Evolutionary conservation across 2,329 filamentous ascomycete genomes (phyloP), one percentile per base, ranked within the genome.

Genomic region (Pestalotiopsis sp.): DNA sequence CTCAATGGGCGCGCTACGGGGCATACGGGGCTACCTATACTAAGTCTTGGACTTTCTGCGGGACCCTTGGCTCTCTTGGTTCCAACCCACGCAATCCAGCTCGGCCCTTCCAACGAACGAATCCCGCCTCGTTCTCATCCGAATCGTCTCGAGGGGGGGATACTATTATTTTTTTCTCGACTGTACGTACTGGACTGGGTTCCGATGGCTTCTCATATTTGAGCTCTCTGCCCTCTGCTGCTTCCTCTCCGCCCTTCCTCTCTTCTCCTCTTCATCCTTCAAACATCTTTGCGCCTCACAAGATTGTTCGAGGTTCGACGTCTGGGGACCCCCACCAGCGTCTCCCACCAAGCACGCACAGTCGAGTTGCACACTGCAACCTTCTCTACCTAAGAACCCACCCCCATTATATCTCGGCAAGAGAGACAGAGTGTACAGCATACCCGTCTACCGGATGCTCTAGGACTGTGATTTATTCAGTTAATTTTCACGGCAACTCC

Each of bases 221-320:
- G 45, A 52, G 57, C 14, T 23, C 17, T 60, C 23, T 60, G 57
- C 57, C 23, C 23, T 25, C 49, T 52, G 20, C 23, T 12, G 5
- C 38, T 36, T 52, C 38, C 38, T 27, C 27, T 64, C 62, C 39
- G n/a, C 23, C 38, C n/a, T 31, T 45, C 13, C 17, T 25, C 12
- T 52, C 20, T 14, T n/a, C 13, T 17, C 17, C 23, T 14, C 25
- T 23, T 52, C 39, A 20, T 64, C 36, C 27, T 39, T 64, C 39
- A 27, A 41, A 25, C 41, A 52, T 38, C 38, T 17, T 31, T 63
- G 38, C 20, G 9, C 11, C 31, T 41, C 38, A 14, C 17, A n/a
- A 36, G 39, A 39, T 62, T 36, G 59, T 62, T 62, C 59, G 59
- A 38, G 59, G 27, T 62, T 62, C 59, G n/a, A 27, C 25, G 25